phyloP scores from a whole-genome alignment of 306 rosid species.

The Sesbania bispinosa region DNA sequence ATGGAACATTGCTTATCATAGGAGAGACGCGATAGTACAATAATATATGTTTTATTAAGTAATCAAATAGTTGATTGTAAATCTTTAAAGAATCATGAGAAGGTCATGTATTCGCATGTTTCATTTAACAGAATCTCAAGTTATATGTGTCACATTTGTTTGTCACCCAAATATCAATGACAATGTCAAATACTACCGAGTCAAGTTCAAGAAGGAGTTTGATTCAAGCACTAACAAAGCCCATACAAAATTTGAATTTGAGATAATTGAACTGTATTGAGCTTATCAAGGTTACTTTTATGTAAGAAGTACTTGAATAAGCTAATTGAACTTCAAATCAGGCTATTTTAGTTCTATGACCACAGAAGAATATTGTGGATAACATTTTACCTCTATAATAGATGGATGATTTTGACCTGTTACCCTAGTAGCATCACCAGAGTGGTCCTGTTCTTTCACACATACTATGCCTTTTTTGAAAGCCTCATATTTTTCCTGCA shows the following conservation, averaged over 20 bases:
- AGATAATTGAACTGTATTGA: background rate
- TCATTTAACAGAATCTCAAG: background rate
- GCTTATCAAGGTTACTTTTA: no score
- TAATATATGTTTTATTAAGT: background rate
- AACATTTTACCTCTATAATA: slow-evolving; percentile 51
- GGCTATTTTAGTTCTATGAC: background rate
- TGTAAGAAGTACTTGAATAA: background rate
- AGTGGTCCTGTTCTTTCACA: no score
- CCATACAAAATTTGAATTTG: background rate
- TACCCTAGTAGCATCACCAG: background rate
- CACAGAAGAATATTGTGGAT: background rate
- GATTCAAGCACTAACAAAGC: background rate
- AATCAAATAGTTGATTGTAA: background rate
- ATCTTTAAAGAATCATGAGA: background rate
- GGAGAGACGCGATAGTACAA: slow-evolving; percentile 65
- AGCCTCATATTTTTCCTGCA: slow-evolving; percentile 46
- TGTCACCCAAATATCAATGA: background rate
- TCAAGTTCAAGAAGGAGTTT: background rate
- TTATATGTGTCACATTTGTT: background rate
- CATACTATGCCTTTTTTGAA: slow-evolving; percentile 41
- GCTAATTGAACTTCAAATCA: background rate
- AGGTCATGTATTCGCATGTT: background rate
- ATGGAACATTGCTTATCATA: slow-evolving; percentile 65
- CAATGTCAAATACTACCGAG: background rate
- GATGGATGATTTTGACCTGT: slow-evolving; percentile 38